Base-by-base conservation (phyloP, 192 early-diverging fungal species). In the Backusella mclennaniae region DNA sequence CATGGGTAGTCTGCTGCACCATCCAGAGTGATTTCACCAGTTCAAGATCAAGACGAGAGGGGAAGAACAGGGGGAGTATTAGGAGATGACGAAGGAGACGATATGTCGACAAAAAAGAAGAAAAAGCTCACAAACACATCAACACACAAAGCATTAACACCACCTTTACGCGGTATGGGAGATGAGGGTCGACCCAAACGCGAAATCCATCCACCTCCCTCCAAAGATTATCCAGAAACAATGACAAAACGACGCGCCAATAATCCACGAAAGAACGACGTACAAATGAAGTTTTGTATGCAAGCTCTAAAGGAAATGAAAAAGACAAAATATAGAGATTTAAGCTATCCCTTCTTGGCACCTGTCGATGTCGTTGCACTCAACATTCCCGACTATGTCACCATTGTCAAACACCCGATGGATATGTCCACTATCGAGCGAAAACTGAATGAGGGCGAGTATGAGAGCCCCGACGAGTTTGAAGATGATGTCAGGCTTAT, bases 361-460 rank as follows among this genome's bases (percentile, higher is more conserved):
- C 96, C 98, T 8, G 97, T 99, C 38, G 96, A 98, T 76, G 90
- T 87, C 23, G 88, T 94, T 19, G 88, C 87, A 3, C 86, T 98
- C 73, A 88, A 89, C 69, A 95, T 98, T 56, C 97, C 96, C 17
- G 89, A 91, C 71, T 99, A 99, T 85, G 88, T 90, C 35, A 84
- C 83, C 4, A 87, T 99, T 42, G 88, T 97, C 83, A 96, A 94
- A 73, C 75, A 92, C 71, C 96, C 96, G 8, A 97, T 97, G 94
- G 96, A 97, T 78, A 77, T 97, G 44, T 85, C 87, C 31, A 97
- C 96, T 0, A 91, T 97, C 14, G 84, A 87, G 77, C 79, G 81
- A 63, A 92, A 91, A 82, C 83, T 96, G 6, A 91, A 94, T 52
- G 66, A 77, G 44, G 89, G 88, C 5, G 82, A 85, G 17, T 97